A percentile compares a stretch with the other conserved stretches of the same genome.
phyloP scores from a whole-genome alignment of 2,329 filamentous ascomycete species.

The Xylariaceae sp. region DNA sequence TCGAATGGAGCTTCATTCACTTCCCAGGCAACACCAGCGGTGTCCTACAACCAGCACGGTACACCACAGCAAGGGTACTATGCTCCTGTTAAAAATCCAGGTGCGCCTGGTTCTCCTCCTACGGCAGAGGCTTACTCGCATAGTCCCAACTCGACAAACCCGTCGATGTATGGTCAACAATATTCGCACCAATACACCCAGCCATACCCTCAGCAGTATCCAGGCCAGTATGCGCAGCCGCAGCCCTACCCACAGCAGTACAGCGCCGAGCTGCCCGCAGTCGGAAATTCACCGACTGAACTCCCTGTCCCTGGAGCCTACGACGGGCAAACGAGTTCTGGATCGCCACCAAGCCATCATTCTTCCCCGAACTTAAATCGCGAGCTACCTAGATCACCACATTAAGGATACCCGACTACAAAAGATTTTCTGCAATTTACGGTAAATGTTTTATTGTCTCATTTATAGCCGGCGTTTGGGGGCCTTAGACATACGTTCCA shows the following conservation, averaged over 20 bases:
- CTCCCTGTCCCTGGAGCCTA: conserved; percentile 15
- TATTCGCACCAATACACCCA: conserved; percentile 23
- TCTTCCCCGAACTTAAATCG: conserved; percentile 1
- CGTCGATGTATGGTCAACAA: conserved; percentile 23
- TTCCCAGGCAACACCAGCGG: conserved; percentile 16
- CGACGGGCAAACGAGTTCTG: background rate
- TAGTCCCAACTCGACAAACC: conserved; percentile 17
- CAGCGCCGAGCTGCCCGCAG: conserved; percentile 29
- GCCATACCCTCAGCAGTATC: conserved; percentile 26
- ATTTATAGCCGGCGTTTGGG: background rate
- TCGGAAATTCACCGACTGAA: conserved; percentile 22
- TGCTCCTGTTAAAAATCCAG: conserved; percentile 31
- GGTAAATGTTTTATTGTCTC: background rate
- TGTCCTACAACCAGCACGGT: conserved; percentile 11
- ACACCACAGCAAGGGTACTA: conserved; percentile 32
- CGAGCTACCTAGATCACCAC: conserved; percentile 1
- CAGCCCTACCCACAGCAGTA: conserved; percentile 30
- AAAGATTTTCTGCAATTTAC: too few relatives aligned
- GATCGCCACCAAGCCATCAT: background rate
- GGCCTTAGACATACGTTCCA: background rate
- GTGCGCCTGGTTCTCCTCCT: conserved; percentile 17
- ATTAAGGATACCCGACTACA: too few relatives aligned
- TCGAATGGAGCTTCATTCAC: conserved; percentile 8
- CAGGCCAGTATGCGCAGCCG: conserved; percentile 23
- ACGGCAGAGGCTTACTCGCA: conserved; percentile 14